Percentiles rank a stretch among this genome's conserved stretches.
phyloP scores from a whole-genome alignment of 2,329 filamentous ascomycete genomes.

The Colletotrichum lentis region DNA sequence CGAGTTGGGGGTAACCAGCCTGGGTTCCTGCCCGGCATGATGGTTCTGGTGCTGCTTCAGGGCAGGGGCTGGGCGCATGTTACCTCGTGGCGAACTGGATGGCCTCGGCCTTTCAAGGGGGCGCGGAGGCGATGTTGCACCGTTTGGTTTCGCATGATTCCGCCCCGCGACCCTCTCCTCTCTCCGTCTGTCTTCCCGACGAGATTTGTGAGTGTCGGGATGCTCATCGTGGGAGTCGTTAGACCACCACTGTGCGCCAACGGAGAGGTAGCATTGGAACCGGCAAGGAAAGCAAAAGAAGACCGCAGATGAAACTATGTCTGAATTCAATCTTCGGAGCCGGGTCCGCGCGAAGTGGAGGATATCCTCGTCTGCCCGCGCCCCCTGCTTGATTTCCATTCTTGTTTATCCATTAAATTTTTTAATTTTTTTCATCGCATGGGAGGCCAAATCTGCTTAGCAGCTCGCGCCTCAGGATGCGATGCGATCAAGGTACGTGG shows the following conservation, averaged over 20 bases:
- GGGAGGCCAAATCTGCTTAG: neutral
- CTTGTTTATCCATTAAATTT: too few species aligned
- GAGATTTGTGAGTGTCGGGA: neutral
- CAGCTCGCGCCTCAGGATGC: neutral
- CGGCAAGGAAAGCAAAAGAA: neutral
- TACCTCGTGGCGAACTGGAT: constrained; percentile 25
- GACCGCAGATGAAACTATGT: constrained; percentile 26
- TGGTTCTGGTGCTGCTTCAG: neutral
- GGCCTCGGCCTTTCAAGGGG: neutral
- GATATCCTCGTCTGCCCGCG: neutral
- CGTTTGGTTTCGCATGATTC: constrained; percentile 27
- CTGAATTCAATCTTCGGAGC: constrained; percentile 28
- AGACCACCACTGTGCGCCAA: neutral
- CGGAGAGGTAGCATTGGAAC: neutral
- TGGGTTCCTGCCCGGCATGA: neutral
- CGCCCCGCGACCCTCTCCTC: neutral
- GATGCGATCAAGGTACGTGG: too few species aligned
- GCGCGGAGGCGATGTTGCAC: constrained; percentile 30
- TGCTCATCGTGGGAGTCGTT: neutral
- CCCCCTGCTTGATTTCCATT: constrained; percentile 1
- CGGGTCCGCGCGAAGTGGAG: constrained; percentile 24
- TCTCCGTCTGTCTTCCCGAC: constrained; percentile 21
- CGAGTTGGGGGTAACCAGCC: constrained; percentile 9
- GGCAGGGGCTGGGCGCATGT: constrained; percentile 5
- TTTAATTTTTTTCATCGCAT: too few species aligned